Evolutionary conservation across 1,284 basidiomycete species (phyloP), one percentile per base, ranked within the genome.

Genomic region (Marasmius tenuissimus): DNA sequence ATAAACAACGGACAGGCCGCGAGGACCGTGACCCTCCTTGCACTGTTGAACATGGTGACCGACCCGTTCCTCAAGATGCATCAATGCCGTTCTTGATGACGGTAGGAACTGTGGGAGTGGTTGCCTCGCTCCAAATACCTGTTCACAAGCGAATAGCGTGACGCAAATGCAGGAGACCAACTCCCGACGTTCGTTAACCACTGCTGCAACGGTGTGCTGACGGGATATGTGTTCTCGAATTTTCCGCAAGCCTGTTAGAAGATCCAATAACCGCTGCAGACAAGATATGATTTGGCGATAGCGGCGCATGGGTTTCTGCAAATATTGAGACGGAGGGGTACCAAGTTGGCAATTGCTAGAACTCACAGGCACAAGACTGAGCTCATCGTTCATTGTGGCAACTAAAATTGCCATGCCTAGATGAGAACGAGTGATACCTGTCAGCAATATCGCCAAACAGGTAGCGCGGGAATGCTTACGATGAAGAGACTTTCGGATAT

Each of bases 21-120:
- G 69, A n/a, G 65, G 61, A 49, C 74, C 72, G 34, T 18, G 37
- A 59, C 72, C 69, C 49, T 73, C 71, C 8, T 67, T 70, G 5
- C 75, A 72, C 22, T 63, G 55, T 38, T 66, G 65, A 9, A 81
- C 72, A 48, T 72, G 73, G 12, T 76, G 71, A 51, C 76, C 73
- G n/a, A 82, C 72, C 42, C 75, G 72, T 1, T 65, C 66, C 57
- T 78, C 73, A 0, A 84, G 71, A 4, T 67, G 68, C 9, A 69
- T 65, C 18, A 80, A 70, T 20, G 83, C 80, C 61, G 77, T 73
- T 9, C 78, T 72, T 4, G 77, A 72, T 1, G 81, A 84, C 1
- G 83, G 82, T 4, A 84, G 72, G 64, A 82, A 83, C 65, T 84
- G 81, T 0, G 82, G 81, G 4, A 85, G 73, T 4, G 81, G 76